Evolutionary conservation across 208 protist species (phyloP), one percentile per base, ranked within the genome.

Genomic region (Leptomonas seymouri): DNA sequence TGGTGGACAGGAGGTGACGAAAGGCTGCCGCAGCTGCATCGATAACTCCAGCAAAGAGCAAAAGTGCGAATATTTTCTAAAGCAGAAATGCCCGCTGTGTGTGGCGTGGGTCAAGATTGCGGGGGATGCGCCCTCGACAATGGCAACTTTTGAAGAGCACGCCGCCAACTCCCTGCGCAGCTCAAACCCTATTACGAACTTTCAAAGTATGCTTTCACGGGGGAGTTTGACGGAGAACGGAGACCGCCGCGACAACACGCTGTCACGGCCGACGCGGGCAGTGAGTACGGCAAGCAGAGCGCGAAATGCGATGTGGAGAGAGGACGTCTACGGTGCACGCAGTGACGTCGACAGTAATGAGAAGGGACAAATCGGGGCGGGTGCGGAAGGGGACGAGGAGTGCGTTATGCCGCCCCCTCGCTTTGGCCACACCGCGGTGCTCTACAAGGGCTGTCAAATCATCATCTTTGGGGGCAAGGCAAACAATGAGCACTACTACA

Each of bases 381-480:
- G 7, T 28, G 23, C 5, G 21, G n/a, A 21, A 27, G 41, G 21
- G 15, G 30, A 16, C 1, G 54, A 46, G 41, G 28, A n/a, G 39
- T 45, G 45, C 23, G 44, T 60, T 21, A 23, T 51, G 41, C 84
- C 86, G 15, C 48, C 59, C 1, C 48, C 78, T 21, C 83, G 86
- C 25, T 92, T 92, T 61, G 86, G 86, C 3, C 86, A 92, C 81
- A 89, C 81, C 0, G 82, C 85, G 1, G 82, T 91, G 9, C 67
- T 84, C 12, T 83, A 80, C 54, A 60, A 62, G n/a, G 67, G 71
- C 28, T 53, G 79, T 20, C 63, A 79, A 20, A 82, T 93, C 14
- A 61, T 90, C 44, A 61, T 90, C 31, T 88, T 89, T 66, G 88
- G 85, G 2, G 88, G 85, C 23, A 81, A 79, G 60, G 64, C 50